Conservation (phyloP, 2,329 filamentous ascomycete genomes). For the Emydomyces testavorans region DNA sequence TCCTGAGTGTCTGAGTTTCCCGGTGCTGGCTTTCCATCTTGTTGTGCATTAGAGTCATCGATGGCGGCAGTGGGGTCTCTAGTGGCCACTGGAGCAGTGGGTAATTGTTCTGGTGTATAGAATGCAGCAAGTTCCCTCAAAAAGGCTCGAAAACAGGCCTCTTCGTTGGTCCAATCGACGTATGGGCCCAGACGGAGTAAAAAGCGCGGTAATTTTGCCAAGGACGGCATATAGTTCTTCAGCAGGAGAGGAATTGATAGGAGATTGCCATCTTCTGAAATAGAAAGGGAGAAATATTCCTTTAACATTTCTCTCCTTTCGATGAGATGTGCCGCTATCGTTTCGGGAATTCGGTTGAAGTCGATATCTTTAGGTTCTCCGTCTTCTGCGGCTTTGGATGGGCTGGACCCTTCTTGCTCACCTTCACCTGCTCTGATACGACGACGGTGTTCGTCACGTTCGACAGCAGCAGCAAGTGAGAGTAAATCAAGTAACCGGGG, state of each 20-base stretch:
- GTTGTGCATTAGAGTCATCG: conserved; percentile 19
- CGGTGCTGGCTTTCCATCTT: background rate
- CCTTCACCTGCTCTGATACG: background rate
- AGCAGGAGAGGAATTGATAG: conserved; percentile 69
- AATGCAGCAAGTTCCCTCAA: conserved; percentile 78
- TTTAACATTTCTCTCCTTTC: conserved; percentile 71
- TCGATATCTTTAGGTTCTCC: conserved; percentile 58
- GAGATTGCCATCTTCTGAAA: conserved; percentile 66
- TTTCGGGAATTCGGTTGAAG: conserved; percentile 52
- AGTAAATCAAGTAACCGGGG: conserved; percentile 62
- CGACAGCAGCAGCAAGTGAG: conserved; percentile 57
- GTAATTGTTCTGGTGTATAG: conserved; percentile 79
- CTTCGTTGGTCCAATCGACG: conserved; percentile 77
- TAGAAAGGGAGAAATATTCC: conserved; percentile 84
- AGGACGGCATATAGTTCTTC: conserved; percentile 74
- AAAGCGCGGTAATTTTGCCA: conserved; percentile 81
- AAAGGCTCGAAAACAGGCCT: conserved; percentile 73
- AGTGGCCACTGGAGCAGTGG: conserved; percentile 25
- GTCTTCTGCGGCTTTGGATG: background rate
- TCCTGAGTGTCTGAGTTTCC: background rate
- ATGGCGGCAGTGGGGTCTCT: conserved; percentile 26
- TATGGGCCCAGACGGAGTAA: conserved; percentile 77
- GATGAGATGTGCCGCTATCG: conserved; percentile 45
- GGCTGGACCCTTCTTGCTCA: background rate
- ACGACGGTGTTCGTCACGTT: conserved; percentile 41